Conservation (phyloP, 2,329 filamentous ascomycete species). For the Eutypa lata region DNA sequence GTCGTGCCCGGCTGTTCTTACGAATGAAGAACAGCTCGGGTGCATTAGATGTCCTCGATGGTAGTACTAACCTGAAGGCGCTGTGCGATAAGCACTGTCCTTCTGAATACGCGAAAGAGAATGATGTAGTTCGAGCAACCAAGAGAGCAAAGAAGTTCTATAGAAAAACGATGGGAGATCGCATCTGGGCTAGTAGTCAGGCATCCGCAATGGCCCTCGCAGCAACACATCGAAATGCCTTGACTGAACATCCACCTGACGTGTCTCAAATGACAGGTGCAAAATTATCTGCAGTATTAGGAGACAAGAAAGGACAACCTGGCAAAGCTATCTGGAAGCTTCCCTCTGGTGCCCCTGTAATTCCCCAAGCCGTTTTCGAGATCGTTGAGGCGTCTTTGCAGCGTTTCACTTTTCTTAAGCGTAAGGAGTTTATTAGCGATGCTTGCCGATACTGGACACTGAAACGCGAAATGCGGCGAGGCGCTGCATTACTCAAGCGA, state of each 20-base stretch:
- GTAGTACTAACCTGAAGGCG: constrained; percentile 82
- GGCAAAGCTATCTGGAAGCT: constrained; percentile 81
- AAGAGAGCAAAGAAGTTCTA: constrained; percentile 86
- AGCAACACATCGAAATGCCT: constrained; percentile 63
- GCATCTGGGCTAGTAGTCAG: constrained; percentile 90
- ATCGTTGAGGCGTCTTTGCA: constrained; percentile 80
- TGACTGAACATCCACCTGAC: constrained; percentile 70
- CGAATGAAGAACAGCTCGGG: constrained; percentile 95
- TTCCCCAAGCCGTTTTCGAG: constrained; percentile 84
- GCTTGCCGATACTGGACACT: constrained; percentile 97
- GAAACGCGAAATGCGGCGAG: constrained; percentile 88
- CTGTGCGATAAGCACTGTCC: constrained; percentile 96
- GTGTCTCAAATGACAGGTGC: constrained; percentile 81
- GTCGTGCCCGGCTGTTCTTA: constrained; percentile 80
- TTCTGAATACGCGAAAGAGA: constrained; percentile 80
- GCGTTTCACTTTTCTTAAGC: constrained; percentile 75
- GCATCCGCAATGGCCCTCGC: constrained; percentile 77
- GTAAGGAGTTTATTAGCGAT: constrained; percentile 89
- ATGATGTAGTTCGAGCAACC: constrained; percentile 77
- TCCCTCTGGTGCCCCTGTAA: constrained; percentile 90
- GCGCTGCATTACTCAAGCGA: constrained; percentile 87
- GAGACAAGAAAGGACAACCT: constrained; percentile 69
- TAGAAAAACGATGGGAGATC: constrained; percentile 81
- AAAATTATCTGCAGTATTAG: constrained; percentile 71
- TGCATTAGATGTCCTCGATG: constrained; percentile 70